Percentiles rank a stretch among this genome's conserved stretches.
Conservation (phyloP, 2,329 filamentous ascomycete species). For the Exophiala sideris region DNA sequence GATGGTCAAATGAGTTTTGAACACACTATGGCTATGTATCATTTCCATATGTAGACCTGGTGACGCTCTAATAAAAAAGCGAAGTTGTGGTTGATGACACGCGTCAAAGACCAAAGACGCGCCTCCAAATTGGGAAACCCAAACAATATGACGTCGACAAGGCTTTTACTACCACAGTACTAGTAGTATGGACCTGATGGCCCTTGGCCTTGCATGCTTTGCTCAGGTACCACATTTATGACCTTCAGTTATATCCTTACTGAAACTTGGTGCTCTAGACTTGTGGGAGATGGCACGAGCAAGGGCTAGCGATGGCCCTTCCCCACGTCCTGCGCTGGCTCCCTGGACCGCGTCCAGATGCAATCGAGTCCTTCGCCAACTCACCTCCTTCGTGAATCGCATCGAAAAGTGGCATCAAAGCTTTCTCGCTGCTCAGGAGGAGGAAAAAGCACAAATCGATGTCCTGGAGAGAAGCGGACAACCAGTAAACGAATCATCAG, state of each 20-base stretch:
- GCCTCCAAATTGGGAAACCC: not conserved
- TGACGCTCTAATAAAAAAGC: not conserved
- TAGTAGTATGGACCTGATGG: not conserved
- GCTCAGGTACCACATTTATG: not conserved
- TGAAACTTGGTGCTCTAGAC: not conserved
- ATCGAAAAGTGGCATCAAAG: conserved; percentile 19
- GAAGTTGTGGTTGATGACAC: not conserved
- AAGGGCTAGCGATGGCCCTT: not conserved
- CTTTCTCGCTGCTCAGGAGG: conserved; percentile 6
- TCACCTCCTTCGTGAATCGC: conserved; percentile 9
- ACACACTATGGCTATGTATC: not conserved
- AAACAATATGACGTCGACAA: not conserved
- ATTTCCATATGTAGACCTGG: too few species aligned
- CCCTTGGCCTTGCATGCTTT: too few species aligned
- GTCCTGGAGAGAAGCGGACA: not conserved
- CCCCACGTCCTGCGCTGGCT: conserved; percentile 2
- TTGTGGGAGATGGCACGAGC: not conserved
- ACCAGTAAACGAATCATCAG: not conserved
- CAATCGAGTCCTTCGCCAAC: conserved; percentile 11
- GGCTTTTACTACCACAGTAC: not conserved
- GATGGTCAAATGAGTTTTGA: not conserved
- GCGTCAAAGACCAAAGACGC: not conserved
- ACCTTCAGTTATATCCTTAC: not conserved
- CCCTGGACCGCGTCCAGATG: conserved; percentile 18
- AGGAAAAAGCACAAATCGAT: not conserved